Evolutionary conservation across 345 rosid species (phyloP), one percentile per base, ranked within the genome.

Genomic region (Pseudoturritis turrita): DNA sequence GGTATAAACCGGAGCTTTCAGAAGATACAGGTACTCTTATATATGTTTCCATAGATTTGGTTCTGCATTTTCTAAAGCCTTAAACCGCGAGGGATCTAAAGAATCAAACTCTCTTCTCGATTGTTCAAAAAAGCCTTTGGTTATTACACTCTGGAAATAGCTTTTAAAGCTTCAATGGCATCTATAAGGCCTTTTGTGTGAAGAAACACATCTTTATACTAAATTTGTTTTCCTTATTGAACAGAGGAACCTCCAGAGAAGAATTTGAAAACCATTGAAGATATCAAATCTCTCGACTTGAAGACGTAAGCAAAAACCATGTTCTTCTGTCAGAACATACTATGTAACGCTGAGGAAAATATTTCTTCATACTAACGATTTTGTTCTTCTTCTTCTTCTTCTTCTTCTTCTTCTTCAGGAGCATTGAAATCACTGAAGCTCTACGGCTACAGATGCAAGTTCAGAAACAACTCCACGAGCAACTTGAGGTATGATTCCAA

Each of bases 391-490:
- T 58, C 29, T 36, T 62, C 35, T 41, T 21, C 50, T n/a, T n/a
- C n/a, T 21, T 17, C 10, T 52, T 17, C 15, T 15, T 58, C 29
- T 36, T 62, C 35, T 41, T 21, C 50, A 77, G 80, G 72, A 77
- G 80, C 72, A 71, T 64, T 47, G 70, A 63, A 14, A 77, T 77
- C 19, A 87, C 93, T 17, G 97, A 90, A 86, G 93, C 98, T 39
- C 77, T 93, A 80, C 80, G 89, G 53, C 58, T 93, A 84, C 98
- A 93, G 81, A 84, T 93, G 91, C 88, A 90, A 80, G 97, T 93
- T 74, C 98, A 93, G 78, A 93, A 90, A 84, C 89, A 56, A 57
- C 96, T 93, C 62, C 98, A 93, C 36, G 98, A 90, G 80, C 98
- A 93, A 74, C 97, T 90, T 68, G 98, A 93, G 97, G 98, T 90